Evolutionary conservation across 2,329 filamentous ascomycete species (phyloP), one percentile per base, ranked within the genome.

Genomic region (Aureobasidium subglaciale): DNA sequence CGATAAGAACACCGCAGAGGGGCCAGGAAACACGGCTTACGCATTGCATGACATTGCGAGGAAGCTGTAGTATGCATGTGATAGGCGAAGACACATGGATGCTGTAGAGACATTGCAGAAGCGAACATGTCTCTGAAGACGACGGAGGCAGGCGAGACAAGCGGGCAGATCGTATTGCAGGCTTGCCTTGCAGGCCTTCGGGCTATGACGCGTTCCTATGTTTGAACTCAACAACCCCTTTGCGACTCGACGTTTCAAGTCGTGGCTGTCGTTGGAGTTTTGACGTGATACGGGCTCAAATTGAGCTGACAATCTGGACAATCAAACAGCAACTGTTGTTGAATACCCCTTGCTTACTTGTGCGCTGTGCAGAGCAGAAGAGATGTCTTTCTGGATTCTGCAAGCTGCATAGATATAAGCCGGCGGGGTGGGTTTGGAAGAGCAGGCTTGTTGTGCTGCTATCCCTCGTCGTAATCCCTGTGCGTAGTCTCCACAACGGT

Each of bases 191-290:
- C 43, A 48, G 34, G 10, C 7, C 6, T 4, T 15, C 2, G 22
- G 24, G 38, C 37, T 22, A 54, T 54, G 50, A 54, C 50, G 50
- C 50, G 50, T 52, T 41, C 48, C 16, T 52, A 13, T 52, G 48
- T 52, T 40, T 52, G 48, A n/a, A 16, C 18, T 52, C 48, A 52
- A 52, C 48, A 16, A 41, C 48, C 48, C 48, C 48, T 52, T 52
- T 52, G 48, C 48, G 37, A 41, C 35, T 52, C 48, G 48, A 38
- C 48, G 48, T 52, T 52, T 52, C 48, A 52, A 24, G 46, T 50
- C 32, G 46, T 50, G 32, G 29, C 46, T 38, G 32, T 32, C 9
- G n/a, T 30, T 40, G 32, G 25, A 30, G n/a, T 52, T 52, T 41
- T 52, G 48, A 52, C 48, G 48, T 52, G 48, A 41, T 52, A 41